Evolutionary conservation across 225 moss, liverwort and hornwort genomes (phyloP).

Genomic region (Pleurozium schreberi): DNA sequence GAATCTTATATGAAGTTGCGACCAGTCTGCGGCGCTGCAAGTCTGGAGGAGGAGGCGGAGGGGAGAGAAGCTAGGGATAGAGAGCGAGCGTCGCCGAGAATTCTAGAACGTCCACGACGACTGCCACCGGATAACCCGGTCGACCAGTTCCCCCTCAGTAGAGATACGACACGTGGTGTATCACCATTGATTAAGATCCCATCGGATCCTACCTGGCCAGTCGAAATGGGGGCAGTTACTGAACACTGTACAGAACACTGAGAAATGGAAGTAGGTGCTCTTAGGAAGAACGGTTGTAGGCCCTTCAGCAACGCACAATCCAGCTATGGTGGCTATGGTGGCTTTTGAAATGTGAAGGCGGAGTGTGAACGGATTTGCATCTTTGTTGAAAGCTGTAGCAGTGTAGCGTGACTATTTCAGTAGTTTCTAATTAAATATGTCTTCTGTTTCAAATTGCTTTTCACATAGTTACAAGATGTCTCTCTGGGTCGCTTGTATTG

Average conservation of each 20-base stretch:
- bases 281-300: neutral
- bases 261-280: neutral
- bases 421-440: no score
- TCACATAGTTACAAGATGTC: no score
- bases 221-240: neutral
- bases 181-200: neutral
- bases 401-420: no score
- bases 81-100: neutral
- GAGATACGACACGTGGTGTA: neutral
- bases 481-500: no score
- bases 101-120: slow-evolving; percentile 21
- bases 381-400: neutral
- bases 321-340: neutral
- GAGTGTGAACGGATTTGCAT: neutral
- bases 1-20: neutral
- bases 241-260: neutral
- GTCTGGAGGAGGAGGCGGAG: neutral
- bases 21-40: slow-evolving; percentile 4
- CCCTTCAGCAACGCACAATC: no score
- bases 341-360: neutral
- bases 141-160: neutral
- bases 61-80: neutral
- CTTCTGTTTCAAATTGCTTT: no score
- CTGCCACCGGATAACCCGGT: neutral
- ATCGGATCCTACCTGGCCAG: neutral